Evolutionary conservation across 495 filamentous ascomycete genomes (phyloP).

Genomic region (Letharia lupina): DNA sequence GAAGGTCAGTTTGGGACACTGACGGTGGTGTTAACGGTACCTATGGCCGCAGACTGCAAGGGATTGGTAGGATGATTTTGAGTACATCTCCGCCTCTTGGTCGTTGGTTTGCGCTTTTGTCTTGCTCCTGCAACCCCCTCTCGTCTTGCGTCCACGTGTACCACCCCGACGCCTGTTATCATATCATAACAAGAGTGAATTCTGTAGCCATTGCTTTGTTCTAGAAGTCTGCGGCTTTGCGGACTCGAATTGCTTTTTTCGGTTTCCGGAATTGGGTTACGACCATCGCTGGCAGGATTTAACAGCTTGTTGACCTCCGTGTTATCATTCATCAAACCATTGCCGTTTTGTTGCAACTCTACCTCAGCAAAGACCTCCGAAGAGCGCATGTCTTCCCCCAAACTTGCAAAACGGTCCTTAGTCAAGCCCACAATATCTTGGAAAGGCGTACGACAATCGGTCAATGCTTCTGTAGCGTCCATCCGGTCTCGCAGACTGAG

Average conservation of each 20-base stretch:
- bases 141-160: not conserved
- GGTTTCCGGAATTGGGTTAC: not conserved
- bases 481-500: not conserved
- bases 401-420: not conserved
- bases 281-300: not conserved
- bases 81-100: not conserved
- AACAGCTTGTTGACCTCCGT: not conserved
- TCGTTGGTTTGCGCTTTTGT: not conserved
- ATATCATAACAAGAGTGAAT: not conserved
- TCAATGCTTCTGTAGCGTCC: not conserved
- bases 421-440: not conserved
- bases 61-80: not conserved
- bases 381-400: not conserved
- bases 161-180: not conserved
- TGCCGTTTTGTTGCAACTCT: not conserved
- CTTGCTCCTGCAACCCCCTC: not conserved
- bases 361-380: not conserved
- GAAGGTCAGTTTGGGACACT: not conserved
- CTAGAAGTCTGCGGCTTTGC: not conserved
- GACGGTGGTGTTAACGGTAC: not conserved
- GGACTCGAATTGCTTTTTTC: not conserved
- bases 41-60: not conserved
- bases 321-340: not conserved
- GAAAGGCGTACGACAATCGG: not conserved
- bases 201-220: not conserved